phyloP scores from a whole-genome alignment of 805 yeast genomes.

The Sugiyamaella valdiviana region DNA sequence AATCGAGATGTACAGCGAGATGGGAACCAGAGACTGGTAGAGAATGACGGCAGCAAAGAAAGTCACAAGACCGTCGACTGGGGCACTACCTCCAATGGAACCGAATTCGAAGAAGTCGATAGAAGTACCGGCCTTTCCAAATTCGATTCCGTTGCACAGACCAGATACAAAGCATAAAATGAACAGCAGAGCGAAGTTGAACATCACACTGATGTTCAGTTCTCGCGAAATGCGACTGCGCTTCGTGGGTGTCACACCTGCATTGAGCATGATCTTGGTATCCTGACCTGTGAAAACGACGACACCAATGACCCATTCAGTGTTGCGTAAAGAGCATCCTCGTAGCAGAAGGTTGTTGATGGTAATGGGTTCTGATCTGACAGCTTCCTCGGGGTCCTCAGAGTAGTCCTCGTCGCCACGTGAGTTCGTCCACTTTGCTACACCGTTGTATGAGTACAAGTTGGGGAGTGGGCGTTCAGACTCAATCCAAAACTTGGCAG shows the following conservation, averaged over 20 bases:
- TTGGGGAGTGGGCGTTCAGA: slow-evolving; percentile 64
- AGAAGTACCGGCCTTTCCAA: slow-evolving; percentile 41
- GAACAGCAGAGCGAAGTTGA: slow-evolving; percentile 60
- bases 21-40: slow-evolving; percentile 74
- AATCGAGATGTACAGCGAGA: slow-evolving; percentile 70
- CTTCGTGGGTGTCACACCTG: slow-evolving; percentile 76
- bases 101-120: slow-evolving; percentile 55
- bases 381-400: slow-evolving; percentile 19
- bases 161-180: slow-evolving; percentile 66
- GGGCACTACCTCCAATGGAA: slow-evolving; percentile 54
- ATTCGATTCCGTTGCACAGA: slow-evolving; percentile 60
- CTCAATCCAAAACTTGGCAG: slow-evolving; percentile 53
- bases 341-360: slow-evolving; percentile 63
- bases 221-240: slow-evolving; percentile 61
- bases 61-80: slow-evolving; percentile 60
- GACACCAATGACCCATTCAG: slow-evolving; percentile 68
- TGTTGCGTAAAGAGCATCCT: slow-evolving; percentile 69
- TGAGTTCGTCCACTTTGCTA: slow-evolving; percentile 44
- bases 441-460: slow-evolving; percentile 62
- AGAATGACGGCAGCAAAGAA: slow-evolving; percentile 69
- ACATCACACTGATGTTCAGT: slow-evolving; percentile 58
- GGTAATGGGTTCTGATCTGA: slow-evolving; percentile 48
- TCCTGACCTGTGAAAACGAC: slow-evolving; percentile 72
- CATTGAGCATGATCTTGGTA: slow-evolving; percentile 72
- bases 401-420: slow-evolving; percentile 6